Evolutionary conservation across 148 eudicot genomes (phyloP).

Genomic region (Selenicereus undatus): DNA sequence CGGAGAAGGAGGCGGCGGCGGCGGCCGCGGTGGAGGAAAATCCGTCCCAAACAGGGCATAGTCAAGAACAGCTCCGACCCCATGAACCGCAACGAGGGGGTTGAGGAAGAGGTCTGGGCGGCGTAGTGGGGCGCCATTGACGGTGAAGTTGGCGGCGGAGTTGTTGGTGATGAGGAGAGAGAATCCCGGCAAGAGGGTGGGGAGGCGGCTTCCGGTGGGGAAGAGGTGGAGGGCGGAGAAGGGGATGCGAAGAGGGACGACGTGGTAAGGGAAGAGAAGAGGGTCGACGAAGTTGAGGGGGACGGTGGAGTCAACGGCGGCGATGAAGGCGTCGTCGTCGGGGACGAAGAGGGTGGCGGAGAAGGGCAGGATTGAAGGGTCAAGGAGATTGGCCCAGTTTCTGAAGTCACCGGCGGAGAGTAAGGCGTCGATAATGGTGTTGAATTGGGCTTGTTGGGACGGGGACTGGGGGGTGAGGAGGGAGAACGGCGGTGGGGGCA

Average conservation of each 20-base stretch:
- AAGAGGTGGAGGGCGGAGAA: slow-evolving; percentile 35
- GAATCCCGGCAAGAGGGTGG: slow-evolving; percentile 45
- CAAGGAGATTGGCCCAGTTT: slow-evolving; percentile 36
- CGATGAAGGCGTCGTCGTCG: slow-evolving; percentile 33
- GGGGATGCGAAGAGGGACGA: slow-evolving; percentile 33
- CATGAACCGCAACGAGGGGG: slow-evolving; percentile 43
- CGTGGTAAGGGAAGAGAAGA: slow-evolving; percentile 35
- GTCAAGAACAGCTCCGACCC: slow-evolving; percentile 36
- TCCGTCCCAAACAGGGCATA: slow-evolving; percentile 33
- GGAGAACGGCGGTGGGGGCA: slow-evolving; percentile 8
- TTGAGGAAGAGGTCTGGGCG: slow-evolving; percentile 40
- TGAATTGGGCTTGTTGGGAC: slow-evolving; percentile 15
- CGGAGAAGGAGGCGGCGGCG: not conserved
- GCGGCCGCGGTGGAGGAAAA: not conserved
- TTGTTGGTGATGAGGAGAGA: slow-evolving; percentile 39
- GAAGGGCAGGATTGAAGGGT: slow-evolving; percentile 33
- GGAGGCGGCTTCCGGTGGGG: slow-evolving; percentile 31
- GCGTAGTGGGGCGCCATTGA: slow-evolving; percentile 33
- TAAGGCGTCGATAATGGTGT: slow-evolving; percentile 36
- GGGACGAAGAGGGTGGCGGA: slow-evolving; percentile 52
- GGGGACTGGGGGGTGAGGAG: not conserved
- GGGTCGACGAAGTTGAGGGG: slow-evolving; percentile 10
- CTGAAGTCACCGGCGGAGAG: slow-evolving; percentile 38
- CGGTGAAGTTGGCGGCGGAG: slow-evolving; percentile 34
- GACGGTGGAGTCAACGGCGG: slow-evolving; percentile 7